A percentile compares a stretch with the other conserved stretches of the same genome.
These are phyloP conservation scores for Lepraria neglecta DNA, from an alignment of 495 filamentous ascomycete genomes.

Conservation along the genomic window DNA sequence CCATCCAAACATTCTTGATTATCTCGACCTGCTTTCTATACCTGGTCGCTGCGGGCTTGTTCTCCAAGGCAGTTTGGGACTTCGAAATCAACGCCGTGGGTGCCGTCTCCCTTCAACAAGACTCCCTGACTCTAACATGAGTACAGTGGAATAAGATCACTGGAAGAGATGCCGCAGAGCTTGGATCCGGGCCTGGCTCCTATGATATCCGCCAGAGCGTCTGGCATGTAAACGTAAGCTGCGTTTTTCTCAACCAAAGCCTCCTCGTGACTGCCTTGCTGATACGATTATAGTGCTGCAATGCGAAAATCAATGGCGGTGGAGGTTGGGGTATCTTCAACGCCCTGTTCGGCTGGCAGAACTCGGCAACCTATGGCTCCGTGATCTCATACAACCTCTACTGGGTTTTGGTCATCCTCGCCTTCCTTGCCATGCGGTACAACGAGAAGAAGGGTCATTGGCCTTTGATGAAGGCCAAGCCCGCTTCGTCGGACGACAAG, in stretches of 20 bases:
- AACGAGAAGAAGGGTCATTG: conserved; percentile 61
- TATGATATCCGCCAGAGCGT: conserved; percentile 81
- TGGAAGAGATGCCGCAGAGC: conserved; percentile 68
- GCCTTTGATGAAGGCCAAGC: conserved; percentile 50
- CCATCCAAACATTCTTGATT: conserved; percentile 73
- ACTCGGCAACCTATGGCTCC: conserved; percentile 73
- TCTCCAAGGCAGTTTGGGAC: conserved; percentile 69
- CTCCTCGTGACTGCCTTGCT: conserved; percentile 7
- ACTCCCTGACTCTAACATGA: conserved; percentile 1
- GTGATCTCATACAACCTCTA: conserved; percentile 82
- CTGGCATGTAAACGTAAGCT: conserved; percentile 81
- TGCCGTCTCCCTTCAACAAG: background rate
- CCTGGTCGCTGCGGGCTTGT: conserved; percentile 76
- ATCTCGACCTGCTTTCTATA: conserved; percentile 78
- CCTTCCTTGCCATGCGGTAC: conserved; percentile 57
- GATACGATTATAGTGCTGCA: conserved; percentile 58
- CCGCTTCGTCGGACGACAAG: conserved; percentile 36
- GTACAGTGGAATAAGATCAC: conserved; percentile 55
- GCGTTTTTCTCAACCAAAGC: background rate
- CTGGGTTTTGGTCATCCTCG: conserved; percentile 62
- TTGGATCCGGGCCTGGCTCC: conserved; percentile 72
- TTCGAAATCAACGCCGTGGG: conserved; percentile 49
- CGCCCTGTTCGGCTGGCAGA: conserved; percentile 72
- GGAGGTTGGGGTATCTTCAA: conserved; percentile 91
- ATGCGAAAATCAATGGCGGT: conserved; percentile 60